Base-by-base conservation (phyloP, 2,329 filamentous ascomycete species). In the Colletotrichum karsti region DNA sequence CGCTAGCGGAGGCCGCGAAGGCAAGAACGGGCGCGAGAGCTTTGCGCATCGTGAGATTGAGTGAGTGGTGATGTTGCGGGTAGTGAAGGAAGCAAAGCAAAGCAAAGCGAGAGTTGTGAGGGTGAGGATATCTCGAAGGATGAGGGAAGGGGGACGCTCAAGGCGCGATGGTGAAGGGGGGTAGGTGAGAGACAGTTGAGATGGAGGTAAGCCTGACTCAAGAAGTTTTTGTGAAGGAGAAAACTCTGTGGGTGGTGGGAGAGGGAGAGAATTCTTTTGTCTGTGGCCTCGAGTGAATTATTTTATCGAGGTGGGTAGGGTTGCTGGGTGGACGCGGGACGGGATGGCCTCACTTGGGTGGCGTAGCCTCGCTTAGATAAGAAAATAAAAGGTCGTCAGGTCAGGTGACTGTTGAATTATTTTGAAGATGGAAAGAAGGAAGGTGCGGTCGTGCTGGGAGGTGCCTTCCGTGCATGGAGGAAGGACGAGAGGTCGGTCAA, bases 21-120 rank as follows among this genome's bases (percentile, higher is more conserved):
- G 9, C 64, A n/a, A 30, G 15, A 30, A 48, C 18, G n/a, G 37
- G 35, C 12, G 59, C 60, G 20, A 64, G 13, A 24, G 46, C 20
- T 3, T 7, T 46, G 39, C 60, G 64, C 64, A 67, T 67, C 46
- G 24, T 48, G 37, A 28, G 12, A 20, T 54, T 13, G 60, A 15
- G 9, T n/a, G 12, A 46, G 33, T 12, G 18, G 15, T 22, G 54
- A 44, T 44, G n/a, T 37, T 44, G n/a, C n/a, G 26, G 13, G 54
- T 13, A 15, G 41, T 33, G 37, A n/a, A 8, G 2, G n/a, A 30
- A 30, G 39, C 22, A 41, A 46, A 28, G 26, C 15, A 37, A 33
- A 26, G 15, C 12, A n/a, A 30, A 48, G 44, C 15, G 12, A n/a
- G n/a, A n/a, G n/a, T n/a, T n/a, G n/a, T n/a, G n/a, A n/a, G n/a